Evolutionary conservation across 108 stramenopile species (phyloP).

Genomic region (Cyclostephanos invisitatus): DNA sequence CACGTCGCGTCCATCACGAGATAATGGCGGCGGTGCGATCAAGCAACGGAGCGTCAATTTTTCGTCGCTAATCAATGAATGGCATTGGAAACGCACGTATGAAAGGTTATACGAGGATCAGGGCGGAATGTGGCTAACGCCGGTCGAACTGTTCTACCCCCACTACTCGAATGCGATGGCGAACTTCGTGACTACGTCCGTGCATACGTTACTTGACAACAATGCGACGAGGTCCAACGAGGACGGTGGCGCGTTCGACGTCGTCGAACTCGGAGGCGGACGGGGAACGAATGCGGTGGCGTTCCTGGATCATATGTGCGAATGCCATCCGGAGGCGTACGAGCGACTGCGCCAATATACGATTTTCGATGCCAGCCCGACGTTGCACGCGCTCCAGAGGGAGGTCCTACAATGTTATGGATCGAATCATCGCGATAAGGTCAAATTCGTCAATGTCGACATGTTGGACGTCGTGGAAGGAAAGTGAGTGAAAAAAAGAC

Average conservation of each 20-base stretch:
- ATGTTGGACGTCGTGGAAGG: conserved; percentile 77
- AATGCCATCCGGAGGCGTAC: conserved; percentile 55
- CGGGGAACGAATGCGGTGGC: conserved; percentile 81
- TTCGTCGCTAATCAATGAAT: conserved; percentile 62
- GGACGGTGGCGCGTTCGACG: conserved; percentile 36
- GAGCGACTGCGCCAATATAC: conserved; percentile 60
- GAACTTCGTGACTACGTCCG: conserved; percentile 60
- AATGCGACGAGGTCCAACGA: conserved; percentile 8
- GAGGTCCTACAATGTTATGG: conserved; percentile 27
- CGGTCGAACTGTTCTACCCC: conserved; percentile 79
- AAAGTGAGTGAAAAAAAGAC: conserved; percentile 30
- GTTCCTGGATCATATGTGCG: conserved; percentile 60
- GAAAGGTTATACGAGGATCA: conserved; percentile 60
- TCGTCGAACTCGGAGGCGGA: conserved; percentile 84
- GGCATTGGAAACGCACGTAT: conserved; percentile 72
- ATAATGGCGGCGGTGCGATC: not conserved
- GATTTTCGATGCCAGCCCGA: conserved; percentile 77
- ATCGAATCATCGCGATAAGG: conserved; percentile 54
- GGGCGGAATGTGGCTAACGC: conserved; percentile 86
- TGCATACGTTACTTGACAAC: conserved; percentile 22
- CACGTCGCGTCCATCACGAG: not conserved
- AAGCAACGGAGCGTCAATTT: conserved; percentile 40
- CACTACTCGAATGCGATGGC: conserved; percentile 72
- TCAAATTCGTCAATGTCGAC: conserved; percentile 61
- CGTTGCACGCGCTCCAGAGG: conserved; percentile 66